Base-by-base conservation (phyloP, 768 basidiomycete species). In the Naganishia onofrii region DNA sequence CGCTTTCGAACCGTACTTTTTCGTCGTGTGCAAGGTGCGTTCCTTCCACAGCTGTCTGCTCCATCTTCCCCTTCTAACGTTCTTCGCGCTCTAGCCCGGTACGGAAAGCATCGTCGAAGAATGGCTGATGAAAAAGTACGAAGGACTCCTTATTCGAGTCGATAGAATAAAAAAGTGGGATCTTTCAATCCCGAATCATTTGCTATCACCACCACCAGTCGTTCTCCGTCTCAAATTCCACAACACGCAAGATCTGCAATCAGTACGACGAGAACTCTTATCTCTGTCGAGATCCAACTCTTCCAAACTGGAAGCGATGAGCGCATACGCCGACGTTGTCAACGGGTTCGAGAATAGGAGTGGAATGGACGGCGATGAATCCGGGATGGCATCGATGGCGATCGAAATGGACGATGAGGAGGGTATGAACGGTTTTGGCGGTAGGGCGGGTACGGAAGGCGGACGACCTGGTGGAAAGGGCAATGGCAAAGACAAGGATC, bases 251-350 rank as follows among this genome's bases (percentile, higher is more conserved):
- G 95, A 98, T 77, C 87, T 99, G 9, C 87, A 96, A 66, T 76
- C 87, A 0, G 92, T 97, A 38, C 86, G 93, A 70, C 87, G 92
- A 60, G 95, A 98, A 36, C 82, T 99, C 46, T 84, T 92, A 54
- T 94, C 96, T 0, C 85, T 98, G 51, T 95, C 93, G 1, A 86
- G 89, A 21, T 88, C 90, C 51, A 99, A 99, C 72, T 86, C 90
- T 69, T 90, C 92, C 4, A 96, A 95, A 82, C 88, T 94, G 29
- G 90, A 91, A 75, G 95, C 96, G 0, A 89, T 98, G 15, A 96
- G 98, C 79, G 93, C 93, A 4, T 99, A 98, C 76, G 96, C 96
- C 2, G 96, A 99, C 76, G 93, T 98, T 26, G 87, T 99, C 71
- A 84, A 71, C 56, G 71, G 83, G 69, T 85, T 73, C 21, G 72